Conservation (phyloP, 106 monocot species). For the Dendrobium officinale region DNA sequence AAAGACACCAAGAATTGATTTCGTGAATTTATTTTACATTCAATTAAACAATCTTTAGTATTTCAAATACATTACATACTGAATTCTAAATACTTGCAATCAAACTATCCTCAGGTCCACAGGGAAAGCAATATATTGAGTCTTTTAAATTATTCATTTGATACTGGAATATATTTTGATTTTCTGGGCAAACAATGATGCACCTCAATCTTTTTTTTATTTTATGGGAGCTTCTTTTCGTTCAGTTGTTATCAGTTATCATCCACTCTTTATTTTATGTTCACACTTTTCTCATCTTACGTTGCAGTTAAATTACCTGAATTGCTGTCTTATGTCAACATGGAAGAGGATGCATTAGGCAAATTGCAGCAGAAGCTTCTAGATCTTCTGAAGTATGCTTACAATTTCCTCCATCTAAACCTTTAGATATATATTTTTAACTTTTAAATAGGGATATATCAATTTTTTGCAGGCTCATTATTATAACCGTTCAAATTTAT, state of each 20-base stretch:
- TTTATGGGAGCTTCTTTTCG: neutral
- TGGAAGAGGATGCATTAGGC: constrained; percentile 77
- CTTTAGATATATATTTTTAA: neutral
- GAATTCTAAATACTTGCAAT: too few species aligned
- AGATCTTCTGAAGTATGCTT: constrained; percentile 81
- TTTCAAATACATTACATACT: too few species aligned
- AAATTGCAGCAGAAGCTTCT: constrained; percentile 76
- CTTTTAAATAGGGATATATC: neutral
- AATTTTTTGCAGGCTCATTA: neutral
- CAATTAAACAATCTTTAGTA: too few species aligned
- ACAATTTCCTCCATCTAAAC: neutral
- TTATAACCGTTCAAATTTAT: neutral
- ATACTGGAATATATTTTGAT: neutral
- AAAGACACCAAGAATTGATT: too few species aligned
- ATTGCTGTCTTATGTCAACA: constrained; percentile 73
- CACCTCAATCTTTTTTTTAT: neutral
- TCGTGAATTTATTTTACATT: too few species aligned
- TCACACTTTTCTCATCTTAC: neutral
- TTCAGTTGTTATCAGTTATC: neutral
- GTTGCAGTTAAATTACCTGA: constrained; percentile 93
- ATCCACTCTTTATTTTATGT: neutral
- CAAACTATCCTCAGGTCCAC: neutral
- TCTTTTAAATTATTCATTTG: neutral
- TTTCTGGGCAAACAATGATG: neutral
- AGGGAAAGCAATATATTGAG: neutral